Base-by-base conservation (phyloP, 2,329 filamentous ascomycete genomes). In the Emergomyces pasteurianus region DNA sequence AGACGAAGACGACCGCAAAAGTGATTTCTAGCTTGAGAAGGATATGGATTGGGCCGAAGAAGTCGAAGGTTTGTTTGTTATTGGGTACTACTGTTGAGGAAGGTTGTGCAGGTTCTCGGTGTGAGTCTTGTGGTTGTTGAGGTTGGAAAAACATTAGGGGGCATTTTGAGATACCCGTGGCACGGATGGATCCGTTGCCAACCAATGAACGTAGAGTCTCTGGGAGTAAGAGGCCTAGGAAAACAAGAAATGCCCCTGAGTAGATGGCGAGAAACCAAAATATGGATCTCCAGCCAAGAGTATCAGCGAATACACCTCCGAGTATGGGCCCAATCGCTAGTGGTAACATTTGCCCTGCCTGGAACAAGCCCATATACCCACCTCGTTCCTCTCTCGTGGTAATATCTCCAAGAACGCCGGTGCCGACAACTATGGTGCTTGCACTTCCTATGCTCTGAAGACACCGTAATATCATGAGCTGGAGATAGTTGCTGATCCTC, bases 1-100 rank as follows among this genome's bases (percentile, higher is more conserved):
- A 77, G 3, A 81, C 72, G 58, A 79, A 82, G 18, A 77, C 3
- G 36, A 81, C 76, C 6, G 80, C 75, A 0, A 75, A 74, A 0
- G 75, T 70, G 0, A 78, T 75, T 0, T 76, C 70, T 46, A 75
- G 78, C 67, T 71, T 76, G 23, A 75, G 49, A 2, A 82, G 73
- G n/a, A 82, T 80, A 0, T 75, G 73, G 1, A 82, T 65, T 0
- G 80, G 77, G 0, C 77, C 77, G 16, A 49, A n/a, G 21, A 47
- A 34, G 31, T 23, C 12, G 53, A 43, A 40, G 23, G 7, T 38
- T 56, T 56, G 21, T 23, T 40, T 26, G n/a, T 16, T 16, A 28
- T 34, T 18, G 3, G 56, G 42, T 10, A 65, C 58, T 5, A 66
- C 49, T 0, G 61, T 59, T n/a, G 64, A 58, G 53, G 38, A 42